Percentiles rank a stretch among this genome's conserved stretches.
Conservation (phyloP, 495 filamentous ascomycete genomes). For the Bathelium albidoporum region DNA sequence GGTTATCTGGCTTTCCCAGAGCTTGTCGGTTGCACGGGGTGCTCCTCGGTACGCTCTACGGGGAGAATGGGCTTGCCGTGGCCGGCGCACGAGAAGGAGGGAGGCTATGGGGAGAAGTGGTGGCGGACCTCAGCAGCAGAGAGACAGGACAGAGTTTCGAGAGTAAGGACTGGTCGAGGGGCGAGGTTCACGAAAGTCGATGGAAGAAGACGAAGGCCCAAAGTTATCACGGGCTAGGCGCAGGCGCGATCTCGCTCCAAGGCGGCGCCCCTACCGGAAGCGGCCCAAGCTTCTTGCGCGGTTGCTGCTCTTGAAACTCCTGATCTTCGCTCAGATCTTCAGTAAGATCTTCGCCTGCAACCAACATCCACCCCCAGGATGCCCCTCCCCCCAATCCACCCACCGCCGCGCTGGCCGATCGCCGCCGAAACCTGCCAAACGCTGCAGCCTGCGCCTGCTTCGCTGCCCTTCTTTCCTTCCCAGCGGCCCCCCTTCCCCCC, state of each 20-base stretch:
- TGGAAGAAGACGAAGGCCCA: not conserved
- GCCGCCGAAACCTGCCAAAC: not conserved
- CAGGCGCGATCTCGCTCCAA: not conserved
- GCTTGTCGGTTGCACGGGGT: not conserved
- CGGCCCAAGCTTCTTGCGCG: not conserved
- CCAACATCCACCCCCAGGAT: too few relatives aligned
- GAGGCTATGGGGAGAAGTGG: not conserved
- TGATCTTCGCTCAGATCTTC: constrained; percentile 3
- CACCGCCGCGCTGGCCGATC: not conserved
- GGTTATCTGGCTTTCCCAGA: not conserved
- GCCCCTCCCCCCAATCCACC: constrained; percentile 2
- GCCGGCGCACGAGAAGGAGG: not conserved
- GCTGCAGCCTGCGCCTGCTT: not conserved
- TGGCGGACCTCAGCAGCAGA: not conserved
- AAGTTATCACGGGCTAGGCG: not conserved
- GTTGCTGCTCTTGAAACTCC: not conserved
- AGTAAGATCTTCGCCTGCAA: constrained; percentile 2
- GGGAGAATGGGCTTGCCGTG: not conserved
- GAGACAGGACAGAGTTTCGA: not conserved
- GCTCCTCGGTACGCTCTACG: not conserved
- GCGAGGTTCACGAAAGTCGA: not conserved
- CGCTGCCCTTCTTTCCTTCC: not conserved
- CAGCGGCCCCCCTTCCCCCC: not conserved
- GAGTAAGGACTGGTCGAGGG: not conserved
- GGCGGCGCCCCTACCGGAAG: not conserved